These are phyloP conservation scores for Epichloe aotearoae DNA, from an alignment of 2,329 filamentous ascomycete species.

Conservation along the genomic window DNA sequence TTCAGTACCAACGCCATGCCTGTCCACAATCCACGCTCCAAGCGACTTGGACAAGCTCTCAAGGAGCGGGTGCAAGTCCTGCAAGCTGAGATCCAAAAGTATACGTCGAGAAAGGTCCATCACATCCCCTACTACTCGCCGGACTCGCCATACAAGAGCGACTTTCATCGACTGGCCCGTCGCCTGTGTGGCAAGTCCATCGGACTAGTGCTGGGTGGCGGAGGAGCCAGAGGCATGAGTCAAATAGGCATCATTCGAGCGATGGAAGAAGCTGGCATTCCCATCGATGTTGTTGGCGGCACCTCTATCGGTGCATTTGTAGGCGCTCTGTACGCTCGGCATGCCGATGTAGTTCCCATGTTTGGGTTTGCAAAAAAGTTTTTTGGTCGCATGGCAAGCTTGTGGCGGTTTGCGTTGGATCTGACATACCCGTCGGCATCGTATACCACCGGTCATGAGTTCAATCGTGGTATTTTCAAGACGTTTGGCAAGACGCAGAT, in stretches of 20 bases:
- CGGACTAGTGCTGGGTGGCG: slow-evolving; percentile 84
- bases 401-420: slow-evolving; percentile 96
- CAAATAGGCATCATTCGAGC: slow-evolving; percentile 92
- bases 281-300: slow-evolving; percentile 87
- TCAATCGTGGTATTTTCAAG: slow-evolving; percentile 98
- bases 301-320: slow-evolving; percentile 96
- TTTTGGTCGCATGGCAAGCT: slow-evolving; percentile 93
- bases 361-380: slow-evolving; percentile 97
- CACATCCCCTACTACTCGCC: slow-evolving; percentile 82
- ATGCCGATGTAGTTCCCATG: slow-evolving; percentile 94
- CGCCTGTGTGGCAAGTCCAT: slow-evolving; percentile 88
- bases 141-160: slow-evolving; percentile 86
- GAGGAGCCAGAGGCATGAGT: slow-evolving; percentile 80
- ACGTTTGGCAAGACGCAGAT: slow-evolving; percentile 94
- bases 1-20: slow-evolving; percentile 67
- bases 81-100: slow-evolving; percentile 96
- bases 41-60: slow-evolving; percentile 70
- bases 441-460: slow-evolving; percentile 96
- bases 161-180: slow-evolving; percentile 86
- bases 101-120: slow-evolving; percentile 83
- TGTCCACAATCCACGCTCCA: slow-evolving; percentile 52
- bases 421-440: slow-evolving; percentile 92
- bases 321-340: slow-evolving; percentile 85
- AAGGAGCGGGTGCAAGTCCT: slow-evolving; percentile 90
- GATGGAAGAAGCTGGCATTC: slow-evolving; percentile 90